Evolutionary conservation across 108 stramenopile species (phyloP), one percentile per base, ranked within the genome.

Genomic region (Cyclostephanos invisitatus): DNA sequence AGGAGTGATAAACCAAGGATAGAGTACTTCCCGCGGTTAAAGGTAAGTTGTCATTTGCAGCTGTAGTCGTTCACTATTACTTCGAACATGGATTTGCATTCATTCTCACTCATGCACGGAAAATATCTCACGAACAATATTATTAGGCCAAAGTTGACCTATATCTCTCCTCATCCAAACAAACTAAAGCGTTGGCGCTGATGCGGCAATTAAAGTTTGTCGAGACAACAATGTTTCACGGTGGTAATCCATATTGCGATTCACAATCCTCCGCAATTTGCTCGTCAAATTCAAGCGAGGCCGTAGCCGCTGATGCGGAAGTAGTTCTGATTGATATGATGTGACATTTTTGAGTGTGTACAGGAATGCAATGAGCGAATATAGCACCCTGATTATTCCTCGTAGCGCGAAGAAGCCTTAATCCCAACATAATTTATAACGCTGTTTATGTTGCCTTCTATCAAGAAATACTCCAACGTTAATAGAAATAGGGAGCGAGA

Each of bases 311-410:
- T 6, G 91, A 93, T 76, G 86, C 86, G n/a, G 91, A 93, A 70
- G 86, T 90, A 73, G 80, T 93, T 64, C 70, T 93, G 44, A 73
- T 93, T n/a, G 91, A 93, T 75, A 77, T 93, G 68, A 32, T 93
- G 8, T 93, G 65, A 81, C 14, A 15, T 46, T 15, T 3, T 3
- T 46, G 44, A 46, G 44, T 14, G 44, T 46, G 44, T 15, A 0
- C 14, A 14, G 15, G 14, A 46, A 46, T 46, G 44, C 12, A 46
- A 15, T 46, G 44, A 14, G 44, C 17, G 12, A 46, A 46, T 15
- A 46, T 15, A 17, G 2, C 14, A 46, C 3, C 12, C 3, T 46
- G 32, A 32, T 32, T 4, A 32, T 32, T 32, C 32, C 32, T 4
- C 4, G 2, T 2, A 32, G 32, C 32, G 2, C 32, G 32, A 32